Conservation (phyloP, 2,329 filamentous ascomycete species). For the Botrytis deweyae region DNA sequence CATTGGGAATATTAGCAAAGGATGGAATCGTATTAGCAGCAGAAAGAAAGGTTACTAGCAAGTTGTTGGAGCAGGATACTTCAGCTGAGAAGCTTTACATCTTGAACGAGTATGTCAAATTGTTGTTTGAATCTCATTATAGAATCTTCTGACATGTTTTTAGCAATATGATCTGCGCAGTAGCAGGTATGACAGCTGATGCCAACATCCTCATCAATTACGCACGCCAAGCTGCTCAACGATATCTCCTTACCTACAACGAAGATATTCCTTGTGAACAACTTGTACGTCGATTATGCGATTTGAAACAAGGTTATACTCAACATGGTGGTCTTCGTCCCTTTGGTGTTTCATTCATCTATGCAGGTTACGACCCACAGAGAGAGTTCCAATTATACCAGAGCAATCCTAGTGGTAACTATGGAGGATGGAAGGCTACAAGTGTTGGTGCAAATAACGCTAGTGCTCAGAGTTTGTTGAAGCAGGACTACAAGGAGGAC, state of each 20-base stretch:
- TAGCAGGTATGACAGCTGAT: conserved; percentile 98
- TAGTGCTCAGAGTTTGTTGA: conserved; percentile 91
- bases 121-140: neutral
- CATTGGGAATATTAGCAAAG: conserved; percentile 92
- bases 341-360: conserved; percentile 99
- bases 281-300: conserved; percentile 92
- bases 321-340: conserved; percentile 97
- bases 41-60: conserved; percentile 98
- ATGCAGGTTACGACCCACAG: conserved; percentile 94
- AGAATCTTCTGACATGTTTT: conserved; percentile 20
- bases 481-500: conserved; percentile 99
- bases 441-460: conserved; percentile 98
- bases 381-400: conserved; percentile 98
- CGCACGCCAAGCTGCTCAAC: conserved; percentile 92
- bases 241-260: conserved; percentile 98
- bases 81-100: conserved; percentile 99
- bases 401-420: conserved; percentile 98
- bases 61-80: conserved; percentile 98
- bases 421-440: conserved; percentile 98
- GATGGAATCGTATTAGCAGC: conserved; percentile 98
- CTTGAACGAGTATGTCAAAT: conserved; percentile 78
- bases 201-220: conserved; percentile 99
- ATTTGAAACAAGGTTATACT: conserved; percentile 98
- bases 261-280: conserved; percentile 99
- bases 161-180: conserved; percentile 99